These are phyloP conservation scores for Bryoerythrophyllum caledonicum DNA, from an alignment of 225 moss, liverwort and hornwort genomes.

Conservation along the genomic window DNA sequence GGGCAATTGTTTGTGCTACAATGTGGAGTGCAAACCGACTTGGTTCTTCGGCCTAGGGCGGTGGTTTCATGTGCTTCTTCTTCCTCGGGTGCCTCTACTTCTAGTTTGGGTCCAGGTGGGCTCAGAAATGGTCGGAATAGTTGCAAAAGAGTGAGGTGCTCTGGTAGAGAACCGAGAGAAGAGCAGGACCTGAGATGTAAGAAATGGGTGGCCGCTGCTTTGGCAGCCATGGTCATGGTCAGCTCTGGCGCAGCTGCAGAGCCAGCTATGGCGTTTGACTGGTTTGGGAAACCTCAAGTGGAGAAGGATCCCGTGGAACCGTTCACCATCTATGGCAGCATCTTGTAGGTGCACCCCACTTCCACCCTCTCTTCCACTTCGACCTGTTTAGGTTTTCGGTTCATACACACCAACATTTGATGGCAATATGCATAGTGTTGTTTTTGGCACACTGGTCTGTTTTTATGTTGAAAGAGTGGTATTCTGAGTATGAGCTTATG, in stretches of 20 bases:
- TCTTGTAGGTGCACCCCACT: constrained; percentile 79
- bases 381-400: not conserved
- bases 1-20: constrained; percentile 13
- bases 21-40: constrained; percentile 27
- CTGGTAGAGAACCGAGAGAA: not conserved
- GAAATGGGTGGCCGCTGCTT: constrained; percentile 43
- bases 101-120: constrained; percentile 11
- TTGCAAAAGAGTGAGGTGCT: constrained; percentile 20
- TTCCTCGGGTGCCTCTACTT: constrained; percentile 1
- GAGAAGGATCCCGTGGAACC: constrained; percentile 73
- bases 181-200: constrained; percentile 6
- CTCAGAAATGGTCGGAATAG: constrained; percentile 13
- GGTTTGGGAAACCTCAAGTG: constrained; percentile 50
- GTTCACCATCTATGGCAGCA: constrained; percentile 77
- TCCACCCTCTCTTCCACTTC: constrained; percentile 3
- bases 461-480: not conserved
- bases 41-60: constrained; percentile 17
- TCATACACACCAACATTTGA: not conserved
- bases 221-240: constrained; percentile 42
- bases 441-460: not conserved
- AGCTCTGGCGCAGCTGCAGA: constrained; percentile 19
- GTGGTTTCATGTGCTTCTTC: constrained; percentile 5
- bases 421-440: not conserved
- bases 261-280: constrained; percentile 54
- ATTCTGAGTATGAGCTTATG: constrained; percentile 1